A percentile compares a stretch with the other conserved stretches of the same genome.
phyloP scores from a whole-genome alignment of 768 basidiomycete species.

The Sutorius australiensis region DNA sequence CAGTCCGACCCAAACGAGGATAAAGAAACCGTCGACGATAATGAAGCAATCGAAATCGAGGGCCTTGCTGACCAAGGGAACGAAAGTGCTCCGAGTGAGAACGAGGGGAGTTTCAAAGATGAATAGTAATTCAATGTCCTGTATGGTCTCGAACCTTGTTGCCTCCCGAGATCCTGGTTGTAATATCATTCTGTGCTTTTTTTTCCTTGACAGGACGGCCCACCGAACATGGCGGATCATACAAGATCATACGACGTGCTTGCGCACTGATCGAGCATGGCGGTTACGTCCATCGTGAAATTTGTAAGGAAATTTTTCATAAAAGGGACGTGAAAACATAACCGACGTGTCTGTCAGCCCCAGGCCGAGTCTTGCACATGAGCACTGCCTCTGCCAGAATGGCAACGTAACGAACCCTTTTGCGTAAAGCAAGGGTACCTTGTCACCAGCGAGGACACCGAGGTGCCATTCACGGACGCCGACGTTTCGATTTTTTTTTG shows the following conservation, averaged over 20 bases:
- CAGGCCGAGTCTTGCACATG: not conserved
- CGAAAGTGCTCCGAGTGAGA: constrained; percentile 26
- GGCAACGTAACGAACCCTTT: constrained; percentile 16
- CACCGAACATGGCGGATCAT: constrained; percentile 17
- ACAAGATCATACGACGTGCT: not conserved
- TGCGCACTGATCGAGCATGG: not conserved
- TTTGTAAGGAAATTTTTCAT: constrained; percentile 1
- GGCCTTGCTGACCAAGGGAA: constrained; percentile 40
- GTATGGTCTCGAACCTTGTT: constrained; percentile 33
- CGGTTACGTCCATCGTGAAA: constrained; percentile 4
- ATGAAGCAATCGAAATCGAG: constrained; percentile 54
- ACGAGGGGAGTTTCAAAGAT: constrained; percentile 29
- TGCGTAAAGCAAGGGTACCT: constrained; percentile 4
- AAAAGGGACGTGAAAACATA: constrained; percentile 1
- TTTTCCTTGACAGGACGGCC: constrained; percentile 19
- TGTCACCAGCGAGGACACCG: constrained; percentile 10
- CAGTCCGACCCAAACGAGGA: constrained; percentile 52
- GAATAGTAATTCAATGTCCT: constrained; percentile 21
- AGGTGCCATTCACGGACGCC: constrained; percentile 11
- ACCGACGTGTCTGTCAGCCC: not conserved
- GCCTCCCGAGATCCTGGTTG: constrained; percentile 27
- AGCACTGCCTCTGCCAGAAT: constrained; percentile 22
- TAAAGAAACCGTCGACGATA: constrained; percentile 38
- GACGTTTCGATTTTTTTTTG: constrained; percentile 9
- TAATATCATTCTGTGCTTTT: constrained; percentile 17